Evolutionary conservation across 192 early-diverging fungal species (phyloP), one percentile per base, ranked within the genome.

Genomic region (Umbelopsis isabellina): DNA sequence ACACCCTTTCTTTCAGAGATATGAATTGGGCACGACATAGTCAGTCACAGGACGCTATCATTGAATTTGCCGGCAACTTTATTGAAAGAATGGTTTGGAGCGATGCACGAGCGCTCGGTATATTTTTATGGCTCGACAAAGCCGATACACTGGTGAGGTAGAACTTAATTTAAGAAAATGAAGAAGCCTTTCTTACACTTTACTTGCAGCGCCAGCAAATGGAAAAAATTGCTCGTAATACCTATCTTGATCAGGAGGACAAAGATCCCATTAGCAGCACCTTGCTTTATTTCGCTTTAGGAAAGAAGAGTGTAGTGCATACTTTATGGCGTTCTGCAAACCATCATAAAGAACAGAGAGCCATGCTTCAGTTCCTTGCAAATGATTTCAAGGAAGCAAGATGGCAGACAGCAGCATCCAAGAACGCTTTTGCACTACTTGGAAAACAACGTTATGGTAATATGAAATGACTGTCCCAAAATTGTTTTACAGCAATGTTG

Each of bases 361-460:
- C 88, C 27, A 98, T 98, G 96, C 50, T 94, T n/a, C 85, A 86
- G 44, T 98, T 99, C 76, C 78, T 99, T 50, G 83, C 88, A 7
- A 93, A 98, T 80, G 93, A 98, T 79, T 99, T 99, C 85, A 83
- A 87, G 16, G 87, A 93, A 64, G 84, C 90, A 4, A 80, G 93
- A 47, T 99, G 98, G 98, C 89, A 86, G 71, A 95, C 89, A 16
- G 95, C 97, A 0, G 98, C 98, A 2, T 79, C 90, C n/a, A 99
- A 99, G 75, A 99, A 99, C 73, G 98, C 98, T 3, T 99, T 93
- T 81, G 98, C 92, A n/a, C 75, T 99, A 45, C 79, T 99, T 23
- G 94, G 97, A 68, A 94, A 94, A 71, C 96, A 98, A 69, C 84
- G 97, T 51, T 98, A 93, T 72, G 88, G 92, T 93, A 83, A 71